Evolutionary conservation across 164 flowering plant species (phyloP), one percentile per base, ranked within the genome.

Genomic region (Vitis labrusca): DNA sequence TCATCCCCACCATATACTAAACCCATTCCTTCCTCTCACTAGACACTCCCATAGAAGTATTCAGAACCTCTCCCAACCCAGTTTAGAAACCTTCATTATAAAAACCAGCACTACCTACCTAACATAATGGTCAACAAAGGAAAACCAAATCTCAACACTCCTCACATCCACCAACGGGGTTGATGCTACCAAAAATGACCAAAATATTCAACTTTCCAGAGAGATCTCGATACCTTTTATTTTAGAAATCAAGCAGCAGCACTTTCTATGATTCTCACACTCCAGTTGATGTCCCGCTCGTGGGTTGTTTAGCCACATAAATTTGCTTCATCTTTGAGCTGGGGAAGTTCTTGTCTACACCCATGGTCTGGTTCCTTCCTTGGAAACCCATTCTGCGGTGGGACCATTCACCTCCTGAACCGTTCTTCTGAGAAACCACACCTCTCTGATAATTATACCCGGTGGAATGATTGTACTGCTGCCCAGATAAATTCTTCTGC

Each of bases 281-380:
- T 6, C 74, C 50, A 50, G 85, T 17, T 15, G 81, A 67, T 65
- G 78, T 68, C 57, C 84, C 87, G 63, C 66, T 74, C 0, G 78
- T 50, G 47, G 84, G 55, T 71, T 93, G 90, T 69, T 95, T 95
- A 14, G 98, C 91, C 62, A 95, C 99, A 78, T 95, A 95, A 7
- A 95, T 84, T 75, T 91, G 98, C 80, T 90, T 92, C 77, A 86
- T 74, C 79, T 88, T 95, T 29, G 89, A 55, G 44, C 83, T 14
- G 9, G 79, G 80, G 37, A 77, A 79, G 67, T 66, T 77, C 80
- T 85, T 91, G 5, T 87, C 97, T 16, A 80, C 60, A 58, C 85
- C 86, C 10, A 77, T 23, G 15, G 85, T 78, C 23, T 87, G 96
- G 73, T 80, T 89, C 75, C 90, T 80, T 23, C 87, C 89, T 29